Percentiles rank a stretch among this genome's conserved stretches.
phyloP scores from a whole-genome alignment of 352 stramenopile species.

The Pythium aphanidermatum region DNA sequence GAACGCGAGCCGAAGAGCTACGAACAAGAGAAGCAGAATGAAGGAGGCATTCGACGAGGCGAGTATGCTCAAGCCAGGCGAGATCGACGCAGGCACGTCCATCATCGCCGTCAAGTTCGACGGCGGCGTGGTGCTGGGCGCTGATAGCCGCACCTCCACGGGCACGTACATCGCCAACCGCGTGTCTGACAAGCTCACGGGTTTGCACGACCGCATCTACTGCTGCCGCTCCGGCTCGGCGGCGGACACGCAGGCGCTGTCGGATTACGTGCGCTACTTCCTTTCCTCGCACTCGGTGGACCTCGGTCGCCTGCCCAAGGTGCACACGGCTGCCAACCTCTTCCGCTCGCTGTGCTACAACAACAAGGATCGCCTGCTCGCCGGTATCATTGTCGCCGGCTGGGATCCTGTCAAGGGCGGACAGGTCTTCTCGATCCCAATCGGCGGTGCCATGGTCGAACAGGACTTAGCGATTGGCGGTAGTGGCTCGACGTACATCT shows the following conservation, averaged over 20 bases:
- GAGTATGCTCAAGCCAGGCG: slow-evolving; percentile 78
- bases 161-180: slow-evolving; percentile 97
- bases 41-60: slow-evolving; percentile 50
- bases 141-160: slow-evolving; percentile 92
- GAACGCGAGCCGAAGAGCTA: neutral
- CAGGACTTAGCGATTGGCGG: slow-evolving; percentile 97
- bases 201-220: slow-evolving; percentile 96
- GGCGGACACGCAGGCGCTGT: slow-evolving; percentile 95
- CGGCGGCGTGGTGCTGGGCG: slow-evolving; percentile 95
- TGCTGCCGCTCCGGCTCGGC: slow-evolving; percentile 96
- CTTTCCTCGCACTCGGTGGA: slow-evolving; percentile 70
- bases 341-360: slow-evolving; percentile 96
- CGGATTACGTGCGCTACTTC: slow-evolving; percentile 82
- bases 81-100: slow-evolving; percentile 95
- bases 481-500: slow-evolving; percentile 97
- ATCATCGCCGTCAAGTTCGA: slow-evolving; percentile 98
- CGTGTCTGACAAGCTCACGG: slow-evolving; percentile 97
- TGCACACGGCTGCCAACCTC: slow-evolving; percentile 97
- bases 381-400: slow-evolving; percentile 97
- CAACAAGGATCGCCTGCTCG: slow-evolving; percentile 96
- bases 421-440: slow-evolving; percentile 94
- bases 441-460: slow-evolving; percentile 95
- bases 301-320: slow-evolving; percentile 89
- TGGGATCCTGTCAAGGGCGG: slow-evolving; percentile 96
- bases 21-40: slow-evolving; percentile 18